Conservation (phyloP, 139 green algal genomes). For the Chlamydomonas sp. region DNA sequence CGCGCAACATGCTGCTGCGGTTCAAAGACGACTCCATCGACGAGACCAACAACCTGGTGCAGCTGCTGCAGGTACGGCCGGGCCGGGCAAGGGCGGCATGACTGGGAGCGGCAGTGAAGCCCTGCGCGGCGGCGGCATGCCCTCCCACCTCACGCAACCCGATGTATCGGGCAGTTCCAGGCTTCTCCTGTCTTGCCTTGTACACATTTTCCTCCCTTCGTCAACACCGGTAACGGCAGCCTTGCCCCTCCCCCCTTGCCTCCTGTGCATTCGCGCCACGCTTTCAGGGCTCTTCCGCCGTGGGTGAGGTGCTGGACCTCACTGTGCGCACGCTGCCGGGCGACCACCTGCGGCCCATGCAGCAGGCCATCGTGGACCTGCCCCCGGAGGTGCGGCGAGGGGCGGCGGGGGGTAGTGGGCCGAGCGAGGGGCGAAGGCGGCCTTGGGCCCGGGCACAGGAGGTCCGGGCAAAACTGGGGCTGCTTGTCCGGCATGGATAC, state of each 20-base stretch:
- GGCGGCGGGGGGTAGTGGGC: not conserved
- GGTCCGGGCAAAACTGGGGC: no score
- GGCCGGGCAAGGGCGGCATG: not conserved
- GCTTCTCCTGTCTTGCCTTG: no score
- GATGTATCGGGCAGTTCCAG: not conserved
- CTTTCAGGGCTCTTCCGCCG: slow-evolving; percentile 2
- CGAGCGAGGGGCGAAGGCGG: no score
- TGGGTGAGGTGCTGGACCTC: slow-evolving; percentile 74
- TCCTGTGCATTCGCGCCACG: not conserved
- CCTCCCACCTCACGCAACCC: no score
- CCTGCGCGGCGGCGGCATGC: not conserved
- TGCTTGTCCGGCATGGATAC: no score
- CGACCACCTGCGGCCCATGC: slow-evolving; percentile 86
- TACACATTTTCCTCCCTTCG: no score
- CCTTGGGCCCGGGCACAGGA: no score
- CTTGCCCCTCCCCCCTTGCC: not conserved
- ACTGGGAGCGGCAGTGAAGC: not conserved
- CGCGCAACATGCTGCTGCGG: slow-evolving; percentile 88
- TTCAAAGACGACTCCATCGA: slow-evolving; percentile 93
- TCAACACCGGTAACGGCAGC: no score
- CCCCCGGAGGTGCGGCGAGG: slow-evolving; percentile 55
- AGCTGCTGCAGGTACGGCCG: slow-evolving; percentile 62
- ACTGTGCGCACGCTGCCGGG: slow-evolving; percentile 79
- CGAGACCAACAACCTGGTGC: slow-evolving; percentile 80
- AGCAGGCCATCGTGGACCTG: slow-evolving; percentile 73